phyloP scores from a whole-genome alignment of 495 filamentous ascomycete genomes.

The Penicillium nucicola region DNA sequence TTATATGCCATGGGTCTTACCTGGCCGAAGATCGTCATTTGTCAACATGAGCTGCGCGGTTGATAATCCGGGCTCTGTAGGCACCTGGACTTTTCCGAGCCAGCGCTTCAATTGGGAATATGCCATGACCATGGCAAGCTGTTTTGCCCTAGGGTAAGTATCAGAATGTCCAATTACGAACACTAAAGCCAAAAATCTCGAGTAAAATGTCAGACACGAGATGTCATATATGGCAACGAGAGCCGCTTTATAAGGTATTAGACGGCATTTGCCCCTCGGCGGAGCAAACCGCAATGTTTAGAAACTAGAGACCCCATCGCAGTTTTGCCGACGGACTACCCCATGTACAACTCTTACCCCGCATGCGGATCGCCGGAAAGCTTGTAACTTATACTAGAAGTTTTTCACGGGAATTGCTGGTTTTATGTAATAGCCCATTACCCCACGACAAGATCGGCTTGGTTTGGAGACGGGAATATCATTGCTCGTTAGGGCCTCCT shows the following conservation, averaged over 20 bases:
- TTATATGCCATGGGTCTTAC: too few relatives aligned
- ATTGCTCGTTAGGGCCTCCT: too few relatives aligned
- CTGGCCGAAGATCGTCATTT: constrained; percentile 82
- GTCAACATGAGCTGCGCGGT: constrained; percentile 82
- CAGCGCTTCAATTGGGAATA: constrained; percentile 15
- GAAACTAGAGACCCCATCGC: not conserved
- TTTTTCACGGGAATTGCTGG: not conserved
- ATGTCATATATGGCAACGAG: not conserved
- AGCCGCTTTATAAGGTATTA: too few relatives aligned
- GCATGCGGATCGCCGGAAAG: too few relatives aligned
- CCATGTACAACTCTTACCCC: too few relatives aligned
- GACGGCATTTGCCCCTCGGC: not conserved
- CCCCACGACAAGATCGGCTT: constrained; percentile 4
- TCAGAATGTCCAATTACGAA: too few relatives aligned
- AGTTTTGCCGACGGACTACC: not conserved
- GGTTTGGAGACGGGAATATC: too few relatives aligned
- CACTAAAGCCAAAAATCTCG: too few relatives aligned
- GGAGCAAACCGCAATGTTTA: not conserved
- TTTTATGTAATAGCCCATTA: constrained; percentile 2
- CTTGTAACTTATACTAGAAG: not conserved
- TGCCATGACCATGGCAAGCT: constrained; percentile 5
- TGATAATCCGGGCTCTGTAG: constrained; percentile 71
- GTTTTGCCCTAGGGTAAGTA: not conserved
- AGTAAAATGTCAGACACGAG: too few relatives aligned
- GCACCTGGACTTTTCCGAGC: constrained; percentile 60